Percentiles rank a stretch among this genome's conserved stretches.
Evolutionary conservation across 2,329 filamentous ascomycete species (phyloP).

Genomic region (Pseudocercospora cruenta): DNA sequence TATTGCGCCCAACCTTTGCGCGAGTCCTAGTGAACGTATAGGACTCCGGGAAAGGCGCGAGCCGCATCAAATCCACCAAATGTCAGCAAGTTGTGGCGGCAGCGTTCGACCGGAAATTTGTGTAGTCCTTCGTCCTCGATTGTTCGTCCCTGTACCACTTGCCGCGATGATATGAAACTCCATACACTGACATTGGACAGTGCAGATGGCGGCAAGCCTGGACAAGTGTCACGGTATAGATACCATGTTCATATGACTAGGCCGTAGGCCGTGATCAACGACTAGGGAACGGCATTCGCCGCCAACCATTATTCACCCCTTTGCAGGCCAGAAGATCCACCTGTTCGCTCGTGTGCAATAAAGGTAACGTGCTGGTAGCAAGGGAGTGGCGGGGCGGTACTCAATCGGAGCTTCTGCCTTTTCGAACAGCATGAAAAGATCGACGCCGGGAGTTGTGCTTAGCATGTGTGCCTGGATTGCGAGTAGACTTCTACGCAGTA

Average conservation of each 20-base stretch:
- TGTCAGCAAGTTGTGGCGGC: conserved; percentile 28
- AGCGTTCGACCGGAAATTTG: conserved; percentile 21
- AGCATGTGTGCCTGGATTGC: conserved; percentile 26
- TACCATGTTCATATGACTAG: conserved; percentile 18
- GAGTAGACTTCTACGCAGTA: conserved; percentile 18
- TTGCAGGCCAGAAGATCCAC: conserved; percentile 30
- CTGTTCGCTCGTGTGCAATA: conserved; percentile 30
- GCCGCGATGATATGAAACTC: conserved; percentile 1
- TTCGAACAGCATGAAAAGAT: conserved; percentile 30
- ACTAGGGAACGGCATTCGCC: conserved; percentile 21
- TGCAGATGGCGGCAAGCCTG: conserved; percentile 1
- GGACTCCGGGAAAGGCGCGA: conserved; percentile 30
- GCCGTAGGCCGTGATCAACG: conserved; percentile 17
- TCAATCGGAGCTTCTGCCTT: conserved; percentile 39
- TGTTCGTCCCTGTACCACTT: conserved; percentile 6
- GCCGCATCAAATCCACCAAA: conserved; percentile 27
- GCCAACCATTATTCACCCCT: conserved; percentile 28
- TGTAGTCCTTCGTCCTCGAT: conserved; percentile 16
- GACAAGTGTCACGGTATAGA: conserved; percentile 9
- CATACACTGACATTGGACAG: conserved; percentile 4
- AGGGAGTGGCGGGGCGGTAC: conserved; percentile 32
- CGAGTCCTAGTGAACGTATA: conserved; percentile 26
- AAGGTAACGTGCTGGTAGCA: conserved; percentile 30
- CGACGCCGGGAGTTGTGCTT: conserved; percentile 28
- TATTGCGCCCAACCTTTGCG: conserved; percentile 27